Evolutionary conservation across 2,329 filamentous ascomycete genomes (phyloP).

Genomic region (Sporothrix variecibatus): DNA sequence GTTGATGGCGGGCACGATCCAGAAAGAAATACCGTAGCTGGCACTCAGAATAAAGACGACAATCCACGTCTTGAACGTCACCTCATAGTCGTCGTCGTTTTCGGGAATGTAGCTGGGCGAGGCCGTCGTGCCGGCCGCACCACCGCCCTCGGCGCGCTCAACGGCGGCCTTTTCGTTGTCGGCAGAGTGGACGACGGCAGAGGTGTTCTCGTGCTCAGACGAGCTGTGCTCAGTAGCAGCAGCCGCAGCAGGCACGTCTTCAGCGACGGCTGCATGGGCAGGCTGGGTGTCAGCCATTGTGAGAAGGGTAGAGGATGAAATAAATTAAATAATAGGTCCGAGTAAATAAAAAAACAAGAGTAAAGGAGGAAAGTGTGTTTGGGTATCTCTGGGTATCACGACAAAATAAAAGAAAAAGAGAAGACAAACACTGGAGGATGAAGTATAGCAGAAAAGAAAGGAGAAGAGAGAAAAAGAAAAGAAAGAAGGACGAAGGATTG

Average conservation of each 20-base stretch:
- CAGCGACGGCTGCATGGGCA: not conserved
- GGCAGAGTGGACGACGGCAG: not conserved
- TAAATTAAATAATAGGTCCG: not conserved
- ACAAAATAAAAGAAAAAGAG: not conserved
- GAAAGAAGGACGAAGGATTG: not conserved
- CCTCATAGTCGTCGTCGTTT: constrained; percentile 41
- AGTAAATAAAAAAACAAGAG: not conserved
- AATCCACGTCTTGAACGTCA: constrained; percentile 46
- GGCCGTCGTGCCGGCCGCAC: not conserved
- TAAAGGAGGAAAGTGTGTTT: not conserved
- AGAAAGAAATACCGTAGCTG: constrained; percentile 44
- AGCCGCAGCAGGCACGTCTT: constrained; percentile 5
- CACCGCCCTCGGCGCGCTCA: constrained; percentile 13
- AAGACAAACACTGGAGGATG: not conserved
- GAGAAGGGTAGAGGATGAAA: not conserved
- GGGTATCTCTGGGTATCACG: constrained; percentile 12
- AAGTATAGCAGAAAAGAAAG: not conserved
- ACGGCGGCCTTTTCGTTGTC: constrained; percentile 20
- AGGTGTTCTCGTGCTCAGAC: not conserved
- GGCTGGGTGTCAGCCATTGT: constrained; percentile 1
- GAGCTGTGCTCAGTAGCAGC: constrained; percentile 2
- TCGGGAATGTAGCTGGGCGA: constrained; percentile 35
- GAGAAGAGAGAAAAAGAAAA: not conserved
- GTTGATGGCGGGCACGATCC: constrained; percentile 42
- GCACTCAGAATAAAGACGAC: constrained; percentile 42